Base-by-base conservation (phyloP, 2,329 filamentous ascomycete species). In the Colletotrichum ledebouriae region DNA sequence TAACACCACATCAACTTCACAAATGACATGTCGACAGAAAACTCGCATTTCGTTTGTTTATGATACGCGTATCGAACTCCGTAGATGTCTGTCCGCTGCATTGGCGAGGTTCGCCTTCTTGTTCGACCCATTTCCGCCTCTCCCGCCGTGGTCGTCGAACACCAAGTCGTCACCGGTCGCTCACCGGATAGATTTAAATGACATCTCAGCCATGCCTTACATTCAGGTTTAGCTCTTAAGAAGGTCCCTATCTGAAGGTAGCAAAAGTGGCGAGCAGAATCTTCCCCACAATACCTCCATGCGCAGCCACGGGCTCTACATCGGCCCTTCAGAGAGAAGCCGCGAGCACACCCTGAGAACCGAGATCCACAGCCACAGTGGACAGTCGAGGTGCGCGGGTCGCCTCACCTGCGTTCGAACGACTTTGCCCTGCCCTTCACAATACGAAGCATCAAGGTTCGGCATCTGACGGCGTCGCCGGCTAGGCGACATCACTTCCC, bases 201-300 rank as follows among this genome's bases (percentile, higher is more conserved):
- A 44, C 42, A 50, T 56, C 50, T 44, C 50, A 42, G 58, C 42
- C 39, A n/a, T 34, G 41, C 9, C 5, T 34, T 37, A 37, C 64
- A 17, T 17, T 62, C 46, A 22, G 22, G 64, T 34, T 47, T 67
- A 53, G 64, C 46, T 29, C 50, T 9, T 11, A 22, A 17, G 20
- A 17, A 17, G 5, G 20, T 63, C 59, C 37, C 29, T 13, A 44
- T 37, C 29, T 46, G 39, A 7, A 37, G n/a, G 25, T 11, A 55
- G 29, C 39, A 52, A 68, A 57, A 60, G 65, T 59, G 65, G 65
- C 41, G 61, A 68, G 53, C 60, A 59, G 65, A 59, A 53, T 33
- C 33, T 56, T 60, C 44, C 42, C 58, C 49, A 55, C 15, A 37
- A 39, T 22, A 33, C 29, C 49, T 53, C 57, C 41, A 34, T 61